phyloP scores from a whole-genome alignment of 371 early-diverging fungal species.

The Furculomyces boomerangus region DNA sequence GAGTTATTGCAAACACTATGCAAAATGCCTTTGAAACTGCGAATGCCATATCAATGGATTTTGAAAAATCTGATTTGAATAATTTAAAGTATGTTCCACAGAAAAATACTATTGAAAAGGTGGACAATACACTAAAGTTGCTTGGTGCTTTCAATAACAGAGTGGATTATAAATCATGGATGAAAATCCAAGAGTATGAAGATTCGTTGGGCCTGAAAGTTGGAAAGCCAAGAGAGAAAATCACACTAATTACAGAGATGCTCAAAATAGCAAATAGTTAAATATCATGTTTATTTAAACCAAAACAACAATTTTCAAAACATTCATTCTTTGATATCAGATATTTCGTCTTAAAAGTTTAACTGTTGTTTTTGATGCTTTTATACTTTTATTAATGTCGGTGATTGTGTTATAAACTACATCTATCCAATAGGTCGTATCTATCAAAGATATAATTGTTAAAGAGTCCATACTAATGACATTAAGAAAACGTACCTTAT shows the following conservation, averaged over 20 bases:
- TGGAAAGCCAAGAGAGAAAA: conserved; percentile 75
- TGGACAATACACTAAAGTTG: conserved; percentile 13
- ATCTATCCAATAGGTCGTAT: conserved; percentile 2
- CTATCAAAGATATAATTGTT: background rate
- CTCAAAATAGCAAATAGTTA: conserved; percentile 14
- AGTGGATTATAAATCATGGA: conserved; percentile 61
- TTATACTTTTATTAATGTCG: background rate
- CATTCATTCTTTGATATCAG: background rate
- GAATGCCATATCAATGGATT: conserved; percentile 43
- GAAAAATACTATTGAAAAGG: no score
- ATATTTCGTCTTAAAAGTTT: background rate
- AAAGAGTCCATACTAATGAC: background rate
- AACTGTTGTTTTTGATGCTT: background rate
- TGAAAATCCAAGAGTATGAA: conserved; percentile 60
- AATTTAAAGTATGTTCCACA: no score
- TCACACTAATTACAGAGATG: conserved; percentile 45
- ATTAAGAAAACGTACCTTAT: conserved; percentile 37
- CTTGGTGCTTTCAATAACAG: conserved; percentile 7
- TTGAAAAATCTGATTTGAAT: no score
- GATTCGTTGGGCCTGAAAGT: conserved; percentile 31
- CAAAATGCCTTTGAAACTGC: conserved; percentile 83
- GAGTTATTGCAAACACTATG: conserved; percentile 91
- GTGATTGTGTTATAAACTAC: background rate
- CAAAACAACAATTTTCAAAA: no score
- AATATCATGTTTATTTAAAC: background rate